Base-by-base conservation (phyloP, 2,329 filamentous ascomycete species). In the Fusarium solani-melongenae region DNA sequence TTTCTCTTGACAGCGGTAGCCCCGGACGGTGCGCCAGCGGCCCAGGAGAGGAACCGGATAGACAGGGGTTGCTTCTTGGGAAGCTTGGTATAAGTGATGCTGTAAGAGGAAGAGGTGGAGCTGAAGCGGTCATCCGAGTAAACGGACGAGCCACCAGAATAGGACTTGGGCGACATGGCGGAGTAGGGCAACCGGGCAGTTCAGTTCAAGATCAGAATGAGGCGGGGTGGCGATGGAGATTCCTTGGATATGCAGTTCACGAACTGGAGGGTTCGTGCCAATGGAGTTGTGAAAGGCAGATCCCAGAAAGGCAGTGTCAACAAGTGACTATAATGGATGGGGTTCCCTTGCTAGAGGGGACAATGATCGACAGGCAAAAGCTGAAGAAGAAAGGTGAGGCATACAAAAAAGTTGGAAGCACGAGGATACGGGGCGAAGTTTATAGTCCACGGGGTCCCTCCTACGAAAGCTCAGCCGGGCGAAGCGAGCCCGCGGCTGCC, bases 41-140 rank as follows among this genome's bases (percentile, higher is more conserved):
- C 77, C 77, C 76, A 80, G 8, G 72, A 78, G 46, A 80, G 63
- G 62, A 80, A 79, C 2, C 76, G 65, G 2, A 80, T 68, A 29
- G 73, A 59, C 59, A 63, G 62, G 44, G 74, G 60, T 38, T 72
- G 76, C 62, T 74, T 74, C 64, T 75, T 79, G 46, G 79, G 77
- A 9, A 80, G 66, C 39, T 58, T 74, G 38, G 60, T 65, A 71
- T 79, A 76, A 22, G 72, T 71, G 53, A 70, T 73, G 22, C 74
- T 76, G 76, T 77, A 79, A 31, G 71, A 56, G 29, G 78, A 77
- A 17, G 77, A 78, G 62, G 64, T 69, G 61, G 68, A 73, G 64
- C 72, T 75, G 64, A 72, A 58, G 36, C n/a, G 46, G 41, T 77
- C 68, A 67, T 76, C 68, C 38, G 76, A 76, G 64, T 74, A 76